phyloP scores from a whole-genome alignment of 208 protist genomes.

The Herpetomonas muscarum region DNA sequence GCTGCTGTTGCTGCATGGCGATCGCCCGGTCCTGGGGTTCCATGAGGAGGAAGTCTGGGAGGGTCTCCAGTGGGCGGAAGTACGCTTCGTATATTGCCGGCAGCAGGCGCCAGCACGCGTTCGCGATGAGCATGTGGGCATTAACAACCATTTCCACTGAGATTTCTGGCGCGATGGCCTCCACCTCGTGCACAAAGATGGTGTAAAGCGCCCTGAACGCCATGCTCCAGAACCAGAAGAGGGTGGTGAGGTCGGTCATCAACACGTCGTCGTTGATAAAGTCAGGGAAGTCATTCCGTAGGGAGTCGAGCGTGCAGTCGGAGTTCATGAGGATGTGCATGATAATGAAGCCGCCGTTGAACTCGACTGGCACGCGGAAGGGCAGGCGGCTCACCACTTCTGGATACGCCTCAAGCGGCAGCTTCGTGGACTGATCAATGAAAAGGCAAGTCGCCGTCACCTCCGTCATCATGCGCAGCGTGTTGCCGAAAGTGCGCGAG shows the following conservation, averaged over 20 bases:
- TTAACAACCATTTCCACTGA: slow-evolving; percentile 20
- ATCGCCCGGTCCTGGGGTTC: slow-evolving; percentile 4
- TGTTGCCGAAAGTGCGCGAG: slow-evolving; percentile 60
- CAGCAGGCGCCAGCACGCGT: slow-evolving; percentile 34
- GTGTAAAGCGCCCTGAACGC: slow-evolving; percentile 38
- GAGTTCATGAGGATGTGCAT: slow-evolving; percentile 67
- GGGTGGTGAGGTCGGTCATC: slow-evolving; percentile 62
- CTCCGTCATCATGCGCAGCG: slow-evolving; percentile 73
- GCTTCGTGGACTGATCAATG: slow-evolving; percentile 25
- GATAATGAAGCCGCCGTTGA: slow-evolving; percentile 74
- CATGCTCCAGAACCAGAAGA: slow-evolving; percentile 85
- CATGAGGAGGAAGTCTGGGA: not conserved
- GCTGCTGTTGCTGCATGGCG: not conserved
- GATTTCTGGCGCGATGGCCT: slow-evolving; percentile 15
- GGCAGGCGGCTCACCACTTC: slow-evolving; percentile 50
- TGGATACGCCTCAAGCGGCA: slow-evolving; percentile 53
- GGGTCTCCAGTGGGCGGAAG: not conserved
- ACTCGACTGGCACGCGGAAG: slow-evolving; percentile 67
- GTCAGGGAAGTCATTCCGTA: slow-evolving; percentile 56
- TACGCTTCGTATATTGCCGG: slow-evolving; percentile 19
- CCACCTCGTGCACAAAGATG: slow-evolving; percentile 32
- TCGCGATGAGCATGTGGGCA: slow-evolving; percentile 30
- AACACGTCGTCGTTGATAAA: slow-evolving; percentile 37
- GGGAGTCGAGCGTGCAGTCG: slow-evolving; percentile 43
- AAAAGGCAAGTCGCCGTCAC: slow-evolving; percentile 61